Conservation (phyloP, 371 early-diverging fungal genomes). For the Haplosporangium sp. region DNA sequence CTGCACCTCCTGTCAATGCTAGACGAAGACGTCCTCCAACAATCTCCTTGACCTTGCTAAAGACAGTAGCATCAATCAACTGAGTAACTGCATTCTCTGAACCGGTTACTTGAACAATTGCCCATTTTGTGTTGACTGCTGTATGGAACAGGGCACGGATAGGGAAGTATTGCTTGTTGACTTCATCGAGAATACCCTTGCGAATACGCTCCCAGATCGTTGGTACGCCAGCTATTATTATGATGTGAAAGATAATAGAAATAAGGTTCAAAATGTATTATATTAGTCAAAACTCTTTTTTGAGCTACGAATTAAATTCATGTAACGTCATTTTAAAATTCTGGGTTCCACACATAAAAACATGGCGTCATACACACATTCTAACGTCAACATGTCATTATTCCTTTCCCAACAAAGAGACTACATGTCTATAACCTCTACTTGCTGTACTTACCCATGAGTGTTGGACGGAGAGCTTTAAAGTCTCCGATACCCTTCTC, state of each 20-base stretch:
- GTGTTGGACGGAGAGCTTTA: constrained; percentile 86
- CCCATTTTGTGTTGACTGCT: constrained; percentile 80
- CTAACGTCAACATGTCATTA: too few species aligned
- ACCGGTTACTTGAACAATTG: constrained; percentile 67
- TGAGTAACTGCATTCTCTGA: constrained; percentile 71
- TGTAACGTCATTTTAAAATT: too few species aligned
- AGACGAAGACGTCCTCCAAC: constrained; percentile 91
- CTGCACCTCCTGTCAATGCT: constrained; percentile 94
- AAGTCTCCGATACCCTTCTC: constrained; percentile 94
- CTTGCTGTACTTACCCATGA: constrained; percentile 65
- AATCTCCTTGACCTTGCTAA: constrained; percentile 79
- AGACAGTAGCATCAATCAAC: constrained; percentile 82
- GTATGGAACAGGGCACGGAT: constrained; percentile 69
- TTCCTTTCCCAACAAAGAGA: too few species aligned
- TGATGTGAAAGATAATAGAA: neutral
- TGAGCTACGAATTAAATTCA: too few species aligned
- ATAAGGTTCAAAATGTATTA: neutral
- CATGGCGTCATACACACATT: neutral
- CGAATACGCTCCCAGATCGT: constrained; percentile 93
- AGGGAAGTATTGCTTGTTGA: constrained; percentile 71
- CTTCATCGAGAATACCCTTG: constrained; percentile 77
- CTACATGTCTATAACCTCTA: too few species aligned
- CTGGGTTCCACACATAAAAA: neutral
- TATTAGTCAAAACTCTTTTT: neutral
- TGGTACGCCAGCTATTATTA: constrained; percentile 78